phyloP scores from a whole-genome alignment of 1,284 basidiomycete species.

The Phylloporus sp. region DNA sequence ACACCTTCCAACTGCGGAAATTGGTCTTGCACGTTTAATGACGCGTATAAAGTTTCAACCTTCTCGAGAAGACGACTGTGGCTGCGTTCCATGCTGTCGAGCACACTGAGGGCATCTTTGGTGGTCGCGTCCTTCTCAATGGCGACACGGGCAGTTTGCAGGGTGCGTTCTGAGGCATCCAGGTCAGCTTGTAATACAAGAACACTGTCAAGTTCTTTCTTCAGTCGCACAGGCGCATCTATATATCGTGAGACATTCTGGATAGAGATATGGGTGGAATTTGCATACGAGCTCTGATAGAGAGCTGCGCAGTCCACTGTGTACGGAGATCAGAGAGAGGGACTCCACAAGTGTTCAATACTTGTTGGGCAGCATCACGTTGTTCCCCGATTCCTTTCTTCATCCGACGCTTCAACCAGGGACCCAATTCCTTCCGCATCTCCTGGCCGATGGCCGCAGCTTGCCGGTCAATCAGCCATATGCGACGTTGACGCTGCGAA shows the following conservation, averaged over 20 bases:
- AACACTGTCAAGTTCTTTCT: slow-evolving; percentile 42
- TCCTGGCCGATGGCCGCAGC: background rate
- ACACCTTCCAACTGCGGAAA: too few relatives aligned
- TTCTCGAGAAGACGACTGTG: background rate
- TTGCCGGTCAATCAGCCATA: slow-evolving; percentile 3
- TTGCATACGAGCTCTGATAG: background rate
- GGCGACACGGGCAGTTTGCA: background rate
- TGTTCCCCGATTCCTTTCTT: background rate
- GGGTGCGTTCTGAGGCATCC: slow-evolving; percentile 28
- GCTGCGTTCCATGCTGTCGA: too few relatives aligned
- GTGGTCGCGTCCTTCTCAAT: background rate
- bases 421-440: background rate
- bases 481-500: background rate
- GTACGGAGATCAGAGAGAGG: background rate
- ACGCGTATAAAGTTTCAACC: slow-evolving; percentile 39
- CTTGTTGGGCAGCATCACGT: background rate
- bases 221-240: slow-evolving; percentile 38
- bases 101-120: too few relatives aligned
- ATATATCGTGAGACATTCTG: too few relatives aligned
- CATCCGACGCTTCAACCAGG: background rate
- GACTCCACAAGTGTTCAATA: background rate
- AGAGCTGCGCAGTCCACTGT: background rate
- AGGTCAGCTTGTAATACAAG: slow-evolving; percentile 41
- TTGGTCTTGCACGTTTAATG: slow-evolving; percentile 20
- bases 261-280: too few relatives aligned